phyloP scores from a whole-genome alignment of 2,329 filamentous ascomycete genomes.

The Colletotrichum cuscutae region DNA sequence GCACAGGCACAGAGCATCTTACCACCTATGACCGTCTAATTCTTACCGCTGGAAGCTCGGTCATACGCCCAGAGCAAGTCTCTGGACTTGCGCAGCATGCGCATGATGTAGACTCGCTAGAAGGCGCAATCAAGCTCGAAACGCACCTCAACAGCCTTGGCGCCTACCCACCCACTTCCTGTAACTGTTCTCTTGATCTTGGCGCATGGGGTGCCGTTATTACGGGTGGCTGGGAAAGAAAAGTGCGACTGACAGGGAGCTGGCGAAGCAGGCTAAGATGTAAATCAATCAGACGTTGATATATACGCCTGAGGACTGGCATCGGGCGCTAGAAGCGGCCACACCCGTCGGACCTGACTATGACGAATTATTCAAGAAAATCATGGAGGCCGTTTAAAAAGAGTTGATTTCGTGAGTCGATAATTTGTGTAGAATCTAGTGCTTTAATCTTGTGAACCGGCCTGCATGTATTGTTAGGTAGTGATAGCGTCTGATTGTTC shows the following conservation, averaged over 20 bases:
- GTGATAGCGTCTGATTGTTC: too few species aligned
- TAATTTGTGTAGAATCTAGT: too few species aligned
- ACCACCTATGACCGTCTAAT: constrained; percentile 47
- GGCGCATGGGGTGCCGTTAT: constrained; percentile 45
- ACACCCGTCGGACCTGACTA: constrained; percentile 35
- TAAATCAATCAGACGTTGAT: constrained; percentile 47
- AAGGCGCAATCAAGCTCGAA: constrained; percentile 41
- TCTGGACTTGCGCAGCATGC: constrained; percentile 44
- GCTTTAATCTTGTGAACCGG: too few species aligned
- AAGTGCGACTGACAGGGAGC: constrained; percentile 41
- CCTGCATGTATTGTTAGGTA: too few species aligned
- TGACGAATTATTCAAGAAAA: constrained; percentile 14
- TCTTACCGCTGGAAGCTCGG: constrained; percentile 48
- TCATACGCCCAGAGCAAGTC: constrained; percentile 42
- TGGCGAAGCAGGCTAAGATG: constrained; percentile 46
- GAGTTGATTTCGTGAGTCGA: background rate
- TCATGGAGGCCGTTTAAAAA: background rate
- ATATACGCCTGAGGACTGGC: constrained; percentile 41
- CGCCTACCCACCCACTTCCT: constrained; percentile 38
- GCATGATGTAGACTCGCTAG: constrained; percentile 47
- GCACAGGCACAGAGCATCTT: constrained; percentile 12
- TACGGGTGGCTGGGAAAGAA: constrained; percentile 43
- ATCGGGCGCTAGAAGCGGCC: constrained; percentile 40
- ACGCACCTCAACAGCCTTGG: constrained; percentile 43
- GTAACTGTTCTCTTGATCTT: constrained; percentile 49